These are phyloP conservation scores for Vitis rotundifolia DNA, from an alignment of 164 flowering plant species.

Conservation along the genomic window DNA sequence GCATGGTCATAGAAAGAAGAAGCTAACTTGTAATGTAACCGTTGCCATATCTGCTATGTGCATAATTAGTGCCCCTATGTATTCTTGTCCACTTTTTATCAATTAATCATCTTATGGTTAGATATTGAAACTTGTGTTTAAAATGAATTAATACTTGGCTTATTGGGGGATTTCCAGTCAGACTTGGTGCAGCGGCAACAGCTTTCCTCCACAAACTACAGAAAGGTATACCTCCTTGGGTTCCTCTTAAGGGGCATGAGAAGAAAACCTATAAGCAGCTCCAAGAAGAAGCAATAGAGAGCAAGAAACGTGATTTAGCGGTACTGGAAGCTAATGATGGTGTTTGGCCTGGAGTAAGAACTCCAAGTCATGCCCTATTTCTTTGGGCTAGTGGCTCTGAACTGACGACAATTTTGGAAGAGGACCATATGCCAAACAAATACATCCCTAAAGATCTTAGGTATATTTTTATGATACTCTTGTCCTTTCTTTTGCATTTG, in stretches of 20 bases:
- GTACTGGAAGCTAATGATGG: slow-evolving; percentile 87
- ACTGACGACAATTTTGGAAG: slow-evolving; percentile 68
- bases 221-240: slow-evolving; percentile 95
- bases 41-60: neutral
- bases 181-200: slow-evolving; percentile 86
- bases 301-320: slow-evolving; percentile 83
- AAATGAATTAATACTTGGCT: slow-evolving; percentile 7
- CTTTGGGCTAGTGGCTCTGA: slow-evolving; percentile 99
- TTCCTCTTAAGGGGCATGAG: slow-evolving; percentile 83
- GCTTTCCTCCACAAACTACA: slow-evolving; percentile 73
- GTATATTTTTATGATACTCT: slow-evolving; percentile 29
- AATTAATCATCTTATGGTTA: neutral
- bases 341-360: slow-evolving; percentile 88
- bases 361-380: slow-evolving; percentile 86
- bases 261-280: slow-evolving; percentile 79
- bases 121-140: neutral
- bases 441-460: slow-evolving; percentile 87
- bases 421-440: slow-evolving; percentile 96
- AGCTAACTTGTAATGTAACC: too few relatives aligned
- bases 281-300: slow-evolving; percentile 89
- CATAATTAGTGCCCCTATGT: neutral
- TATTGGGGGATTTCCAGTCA: slow-evolving; percentile 48
- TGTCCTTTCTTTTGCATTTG: neutral
- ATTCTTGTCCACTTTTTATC: neutral
- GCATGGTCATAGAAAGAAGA: neutral